These are phyloP conservation scores for Poteriospumella lacustris DNA, from an alignment of 108 stramenopile genomes.

Conservation along the genomic window DNA sequence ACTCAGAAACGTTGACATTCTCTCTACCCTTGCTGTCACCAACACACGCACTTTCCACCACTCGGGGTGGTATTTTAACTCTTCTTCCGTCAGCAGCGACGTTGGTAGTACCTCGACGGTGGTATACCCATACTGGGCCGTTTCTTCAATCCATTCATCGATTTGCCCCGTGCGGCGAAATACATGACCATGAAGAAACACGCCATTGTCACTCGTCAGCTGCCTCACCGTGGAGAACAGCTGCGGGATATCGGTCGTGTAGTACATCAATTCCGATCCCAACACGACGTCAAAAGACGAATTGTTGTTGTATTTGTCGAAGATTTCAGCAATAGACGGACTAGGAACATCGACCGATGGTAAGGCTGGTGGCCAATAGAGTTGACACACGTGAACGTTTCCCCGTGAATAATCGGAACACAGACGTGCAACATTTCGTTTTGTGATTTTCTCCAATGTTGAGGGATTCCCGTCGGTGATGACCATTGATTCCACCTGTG, in stretches of 20 bases:
- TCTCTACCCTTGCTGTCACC: background rate
- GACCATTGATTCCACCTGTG: background rate
- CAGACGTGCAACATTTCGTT: background rate
- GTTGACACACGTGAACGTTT: background rate
- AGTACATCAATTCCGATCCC: conserved; percentile 4
- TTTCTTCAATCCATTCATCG: background rate
- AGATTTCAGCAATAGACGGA: background rate
- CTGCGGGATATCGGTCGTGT: background rate
- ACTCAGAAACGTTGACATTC: no score
- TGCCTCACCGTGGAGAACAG: background rate
- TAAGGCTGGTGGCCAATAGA: no score
- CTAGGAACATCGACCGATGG: no score
- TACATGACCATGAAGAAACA: conserved; percentile 11
- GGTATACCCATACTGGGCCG: background rate
- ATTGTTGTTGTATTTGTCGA: background rate
- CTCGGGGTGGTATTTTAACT: background rate
- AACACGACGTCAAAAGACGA: background rate
- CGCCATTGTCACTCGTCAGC: background rate
- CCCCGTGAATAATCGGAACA: background rate
- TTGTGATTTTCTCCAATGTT: background rate
- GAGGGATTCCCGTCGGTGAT: background rate
- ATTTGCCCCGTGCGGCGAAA: background rate
- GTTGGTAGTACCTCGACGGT: background rate
- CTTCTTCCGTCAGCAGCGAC: background rate
- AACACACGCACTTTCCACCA: background rate